Evolutionary conservation across 345 rosid species (phyloP), one percentile per base, ranked within the genome.

Genomic region (Boechera divaricarpa): DNA sequence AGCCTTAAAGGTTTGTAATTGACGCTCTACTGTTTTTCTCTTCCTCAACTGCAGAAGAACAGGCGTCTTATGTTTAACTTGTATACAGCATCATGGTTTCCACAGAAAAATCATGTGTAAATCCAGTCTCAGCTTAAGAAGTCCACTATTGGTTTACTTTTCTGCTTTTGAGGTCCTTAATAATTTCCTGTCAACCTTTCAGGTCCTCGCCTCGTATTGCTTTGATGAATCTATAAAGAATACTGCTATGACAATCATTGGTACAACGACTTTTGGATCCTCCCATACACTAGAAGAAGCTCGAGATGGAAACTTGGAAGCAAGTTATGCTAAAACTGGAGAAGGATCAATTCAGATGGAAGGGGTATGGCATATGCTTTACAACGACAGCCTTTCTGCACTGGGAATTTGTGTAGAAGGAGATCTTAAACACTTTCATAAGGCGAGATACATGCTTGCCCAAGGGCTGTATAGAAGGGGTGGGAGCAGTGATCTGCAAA

Each of bases 401-500:
- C 82, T 94, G 76, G 98, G 88, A 85, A 74, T 74, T 69, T 94
- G 98, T 80, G 79, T 90, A 74, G 98, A 89, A 81, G 98, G 97
- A 77, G 98, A 94, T 83, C 94, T 94, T 65, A 92, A 92, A 84
- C 98, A 94, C 81, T 94, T 94, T 82, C 98, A 94, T 71, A 94
- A 90, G 87, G 98, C 97, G 28, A 92, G 98, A 85, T 89, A 88
- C 78, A 92, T 89, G 90, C 98, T 94, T 75, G 91, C 99, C 47
- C 94, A 88, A 80, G 97, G 95, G 67, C 82, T 92, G 70, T 90
- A 90, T 70, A 88, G 74, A 81, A 88, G 91, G 83, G 92, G 89
- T 55, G 82, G 82, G 72, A 78, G 58, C 70, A 86, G 91, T 80
- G 98, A 92, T 85, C 69, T 90, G 82, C 98, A 87, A 85, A 90